phyloP scores from a whole-genome alignment of 2,329 filamentous ascomycete species.

The Pseudonectria foliicola region DNA sequence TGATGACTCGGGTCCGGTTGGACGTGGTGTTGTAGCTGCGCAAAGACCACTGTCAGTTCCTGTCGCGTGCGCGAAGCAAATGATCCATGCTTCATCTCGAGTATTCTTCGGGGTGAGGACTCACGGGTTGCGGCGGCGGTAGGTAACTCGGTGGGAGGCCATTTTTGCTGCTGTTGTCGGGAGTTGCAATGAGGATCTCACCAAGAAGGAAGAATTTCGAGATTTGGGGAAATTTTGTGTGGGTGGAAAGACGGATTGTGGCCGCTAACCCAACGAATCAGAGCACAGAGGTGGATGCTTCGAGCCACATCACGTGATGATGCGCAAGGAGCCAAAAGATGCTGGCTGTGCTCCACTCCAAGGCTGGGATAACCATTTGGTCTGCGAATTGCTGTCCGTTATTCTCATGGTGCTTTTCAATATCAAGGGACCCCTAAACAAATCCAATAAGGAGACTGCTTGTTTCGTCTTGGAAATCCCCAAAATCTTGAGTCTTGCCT shows the following conservation, averaged over 20 bases:
- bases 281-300: slow-evolving; percentile 7
- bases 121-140: slow-evolving; percentile 76
- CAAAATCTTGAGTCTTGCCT: too few relatives aligned
- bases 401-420: too few relatives aligned
- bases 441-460: too few relatives aligned
- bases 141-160: slow-evolving; percentile 53
- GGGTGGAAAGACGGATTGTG: slow-evolving; percentile 29
- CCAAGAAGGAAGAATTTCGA: slow-evolving; percentile 33
- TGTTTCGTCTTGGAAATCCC: too few relatives aligned
- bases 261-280: slow-evolving; percentile 34
- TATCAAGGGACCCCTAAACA: too few relatives aligned
- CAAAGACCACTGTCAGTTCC: slow-evolving; percentile 11
- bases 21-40: slow-evolving; percentile 93
- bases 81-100: slow-evolving; percentile 8
- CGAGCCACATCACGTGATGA: slow-evolving; percentile 13
- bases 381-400: too few relatives aligned
- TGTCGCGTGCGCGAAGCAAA: slow-evolving; percentile 14
- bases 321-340: too few relatives aligned
- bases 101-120: slow-evolving; percentile 31
- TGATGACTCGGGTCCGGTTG: slow-evolving; percentile 93
- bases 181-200: slow-evolving; percentile 31
- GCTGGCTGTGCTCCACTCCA: too few relatives aligned
- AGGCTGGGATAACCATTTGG: too few relatives aligned
- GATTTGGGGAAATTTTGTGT: slow-evolving; percentile 38
- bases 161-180: slow-evolving; percentile 45